These are phyloP conservation scores for Santalum album DNA, from an alignment of 164 flowering plant genomes.

Conservation along the genomic window DNA sequence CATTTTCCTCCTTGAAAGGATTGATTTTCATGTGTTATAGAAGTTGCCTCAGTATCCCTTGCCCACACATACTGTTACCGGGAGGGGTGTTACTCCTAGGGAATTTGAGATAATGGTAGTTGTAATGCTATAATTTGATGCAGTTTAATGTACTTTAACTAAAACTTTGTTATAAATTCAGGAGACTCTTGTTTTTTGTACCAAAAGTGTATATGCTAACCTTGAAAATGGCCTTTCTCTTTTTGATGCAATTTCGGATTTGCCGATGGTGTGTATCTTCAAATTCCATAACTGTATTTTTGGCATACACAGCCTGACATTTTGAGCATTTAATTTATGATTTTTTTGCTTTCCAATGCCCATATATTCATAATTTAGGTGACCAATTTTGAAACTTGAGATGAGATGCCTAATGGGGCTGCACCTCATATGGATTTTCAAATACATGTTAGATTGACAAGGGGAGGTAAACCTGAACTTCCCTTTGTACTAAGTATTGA, in stretches of 20 bases:
- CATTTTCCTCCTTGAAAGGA: no score
- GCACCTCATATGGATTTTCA: conserved; percentile 58
- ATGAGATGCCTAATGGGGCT: conserved; percentile 50
- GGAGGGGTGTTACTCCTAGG: conserved; percentile 38
- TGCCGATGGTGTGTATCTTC: conserved; percentile 47
- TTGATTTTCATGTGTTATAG: conserved; percentile 32
- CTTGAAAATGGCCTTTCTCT: conserved; percentile 40
- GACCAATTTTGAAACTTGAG: conserved; percentile 39
- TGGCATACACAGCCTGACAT: background rate
- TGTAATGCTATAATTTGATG: background rate
- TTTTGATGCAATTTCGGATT: conserved; percentile 73
- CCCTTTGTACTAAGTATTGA: background rate
- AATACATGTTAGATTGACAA: conserved; percentile 34
- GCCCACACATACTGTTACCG: conserved; percentile 71
- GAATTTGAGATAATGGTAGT: conserved; percentile 56
- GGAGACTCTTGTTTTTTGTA: conserved; percentile 39
- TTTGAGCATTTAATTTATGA: background rate
- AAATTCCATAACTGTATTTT: background rate
- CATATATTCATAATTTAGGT: conserved; percentile 28
- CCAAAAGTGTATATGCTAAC: conserved; percentile 17
- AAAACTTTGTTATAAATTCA: conserved; percentile 12
- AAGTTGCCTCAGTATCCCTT: conserved; percentile 65
- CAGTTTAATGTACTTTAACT: no score
- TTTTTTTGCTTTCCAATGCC: background rate
- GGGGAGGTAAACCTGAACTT: conserved; percentile 34